These are phyloP conservation scores for Phytophthora hybrid DNA, from an alignment of 352 stramenopile genomes.

Conservation along the genomic window DNA sequence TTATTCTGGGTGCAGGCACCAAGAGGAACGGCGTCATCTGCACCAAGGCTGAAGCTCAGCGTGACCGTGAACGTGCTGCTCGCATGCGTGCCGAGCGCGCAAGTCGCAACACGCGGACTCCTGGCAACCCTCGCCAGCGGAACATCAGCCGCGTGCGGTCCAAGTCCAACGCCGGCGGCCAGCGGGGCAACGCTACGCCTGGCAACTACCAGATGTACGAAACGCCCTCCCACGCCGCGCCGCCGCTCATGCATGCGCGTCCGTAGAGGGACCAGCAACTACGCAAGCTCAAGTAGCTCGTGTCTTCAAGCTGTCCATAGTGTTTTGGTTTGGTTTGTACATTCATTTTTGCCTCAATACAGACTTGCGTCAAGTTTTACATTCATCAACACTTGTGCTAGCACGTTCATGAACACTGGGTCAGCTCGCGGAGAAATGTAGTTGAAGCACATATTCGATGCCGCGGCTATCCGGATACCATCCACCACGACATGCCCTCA, in stretches of 20 bases:
- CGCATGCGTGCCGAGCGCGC: slow-evolving; percentile 49
- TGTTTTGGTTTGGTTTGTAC: slow-evolving; percentile 35
- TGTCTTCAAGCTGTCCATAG: slow-evolving; percentile 28
- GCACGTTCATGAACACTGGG: too few relatives aligned
- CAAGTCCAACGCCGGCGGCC: slow-evolving; percentile 55
- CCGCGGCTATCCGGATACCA: too few relatives aligned
- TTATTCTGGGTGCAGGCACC: slow-evolving; percentile 60
- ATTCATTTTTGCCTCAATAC: slow-evolving; percentile 45
- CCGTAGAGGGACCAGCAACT: slow-evolving; percentile 26
- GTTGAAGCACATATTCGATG: too few relatives aligned
- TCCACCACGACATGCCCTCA: too few relatives aligned
- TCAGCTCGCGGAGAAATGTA: too few relatives aligned
- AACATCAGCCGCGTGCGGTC: slow-evolving; percentile 67
- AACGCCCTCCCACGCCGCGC: slow-evolving; percentile 50
- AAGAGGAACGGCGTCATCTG: slow-evolving; percentile 75
- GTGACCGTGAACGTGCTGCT: slow-evolving; percentile 51
- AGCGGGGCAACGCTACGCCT: slow-evolving; percentile 35
- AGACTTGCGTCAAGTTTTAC: slow-evolving; percentile 41
- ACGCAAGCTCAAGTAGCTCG: slow-evolving; percentile 3
- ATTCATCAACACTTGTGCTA: too few relatives aligned
- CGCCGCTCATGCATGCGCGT: slow-evolving; percentile 48
- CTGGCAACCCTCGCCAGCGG: slow-evolving; percentile 55
- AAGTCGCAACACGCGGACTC: slow-evolving; percentile 53
- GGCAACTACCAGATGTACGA: slow-evolving; percentile 70
- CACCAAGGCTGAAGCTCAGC: slow-evolving; percentile 53